A percentile compares a stretch with the other conserved stretches of the same genome.
Evolutionary conservation across 225 moss, liverwort and hornwort species (phyloP).

Genomic region (Thuidium tamariscinum): DNA sequence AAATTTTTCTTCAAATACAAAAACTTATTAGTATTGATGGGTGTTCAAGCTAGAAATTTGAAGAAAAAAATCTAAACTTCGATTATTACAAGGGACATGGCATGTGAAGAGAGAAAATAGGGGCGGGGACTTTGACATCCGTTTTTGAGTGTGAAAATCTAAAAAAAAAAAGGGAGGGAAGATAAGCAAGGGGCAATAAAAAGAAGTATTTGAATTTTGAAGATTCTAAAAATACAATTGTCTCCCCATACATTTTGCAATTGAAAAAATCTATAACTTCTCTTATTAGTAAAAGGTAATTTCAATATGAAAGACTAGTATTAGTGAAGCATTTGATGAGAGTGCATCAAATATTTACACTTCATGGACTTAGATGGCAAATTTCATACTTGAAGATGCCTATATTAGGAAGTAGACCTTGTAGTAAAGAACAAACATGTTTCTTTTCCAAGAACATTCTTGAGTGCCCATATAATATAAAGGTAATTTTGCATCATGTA

Average conservation of each 20-base stretch:
- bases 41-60: accelerated
- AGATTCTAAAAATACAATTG: background rate
- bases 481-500: no score
- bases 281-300: background rate
- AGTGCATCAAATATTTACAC: no score
- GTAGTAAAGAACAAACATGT: no score
- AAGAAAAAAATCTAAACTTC: background rate
- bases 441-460: no score
- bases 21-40: background rate
- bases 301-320: no score
- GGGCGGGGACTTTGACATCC: accelerated
- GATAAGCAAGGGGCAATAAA: accelerated
- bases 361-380: no score
- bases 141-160: accelerated
- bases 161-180: no score
- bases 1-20: accelerated
- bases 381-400: no score
- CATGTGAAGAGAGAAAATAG: accelerated
- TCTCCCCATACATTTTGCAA: background rate
- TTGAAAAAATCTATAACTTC: background rate
- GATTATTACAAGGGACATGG: background rate
- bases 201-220: background rate
- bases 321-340: no score
- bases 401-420: no score
- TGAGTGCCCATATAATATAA: no score